These are phyloP conservation scores for Aquilaria yunnanensis DNA, from an alignment of 345 rosid species.

Conservation along the genomic window DNA sequence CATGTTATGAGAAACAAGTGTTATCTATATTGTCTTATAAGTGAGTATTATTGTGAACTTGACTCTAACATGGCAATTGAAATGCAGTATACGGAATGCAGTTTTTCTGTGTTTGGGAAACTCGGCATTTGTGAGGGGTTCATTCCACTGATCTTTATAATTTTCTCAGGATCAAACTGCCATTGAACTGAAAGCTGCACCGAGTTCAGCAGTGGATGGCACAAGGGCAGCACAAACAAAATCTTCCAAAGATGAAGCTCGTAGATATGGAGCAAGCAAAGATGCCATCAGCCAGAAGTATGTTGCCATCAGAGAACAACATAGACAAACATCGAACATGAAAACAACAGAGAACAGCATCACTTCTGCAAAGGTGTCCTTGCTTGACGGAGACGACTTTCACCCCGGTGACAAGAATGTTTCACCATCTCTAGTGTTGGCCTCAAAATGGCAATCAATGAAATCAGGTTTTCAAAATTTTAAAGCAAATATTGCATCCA, in stretches of 20 bases:
- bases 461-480: conserved; percentile 78
- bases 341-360: conserved; percentile 51
- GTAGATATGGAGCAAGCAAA: conserved; percentile 56
- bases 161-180: conserved; percentile 49
- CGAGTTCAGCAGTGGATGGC: conserved; percentile 28
- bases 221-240: conserved; percentile 39
- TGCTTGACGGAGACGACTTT: conserved; percentile 48
- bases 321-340: conserved; percentile 38
- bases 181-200: conserved; percentile 63
- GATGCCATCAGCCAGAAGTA: conserved; percentile 86
- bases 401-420: conserved; percentile 21
- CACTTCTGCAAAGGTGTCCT: conserved; percentile 70
- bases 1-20: too few relatives aligned
- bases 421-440: conserved; percentile 47
- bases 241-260: conserved; percentile 47
- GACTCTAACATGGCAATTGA: too few relatives aligned
- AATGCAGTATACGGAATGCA: neutral
- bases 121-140: neutral
- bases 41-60: too few relatives aligned
- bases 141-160: neutral
- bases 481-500: conserved; percentile 68
- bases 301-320: conserved; percentile 76
- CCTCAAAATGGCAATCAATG: conserved; percentile 80
- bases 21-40: too few relatives aligned
- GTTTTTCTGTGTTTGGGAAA: neutral